Percentiles rank a stretch among this genome's conserved stretches.
Conservation (phyloP, 192 early-diverging fungal genomes). For the Coemansia sp. region DNA sequence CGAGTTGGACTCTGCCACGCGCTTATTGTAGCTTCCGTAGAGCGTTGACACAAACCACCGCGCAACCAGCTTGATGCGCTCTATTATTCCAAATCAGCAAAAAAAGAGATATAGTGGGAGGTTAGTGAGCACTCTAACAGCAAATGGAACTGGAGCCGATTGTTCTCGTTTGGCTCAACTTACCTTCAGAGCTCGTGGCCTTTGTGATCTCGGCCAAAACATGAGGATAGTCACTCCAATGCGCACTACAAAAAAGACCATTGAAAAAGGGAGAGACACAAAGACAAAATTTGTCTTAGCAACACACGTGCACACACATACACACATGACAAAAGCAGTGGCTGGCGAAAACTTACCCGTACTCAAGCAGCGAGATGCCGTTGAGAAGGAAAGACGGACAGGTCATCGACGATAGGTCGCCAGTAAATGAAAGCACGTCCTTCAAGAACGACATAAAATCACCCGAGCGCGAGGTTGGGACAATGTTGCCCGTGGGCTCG, state of each 20-base stretch:
- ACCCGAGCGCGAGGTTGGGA: constrained; percentile 62
- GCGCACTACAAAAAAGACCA: constrained; percentile 24
- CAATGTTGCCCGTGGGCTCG: constrained; percentile 46
- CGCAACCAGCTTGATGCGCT: constrained; percentile 67
- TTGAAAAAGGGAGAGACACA: neutral
- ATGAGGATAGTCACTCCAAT: constrained; percentile 64
- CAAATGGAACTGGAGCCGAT: neutral
- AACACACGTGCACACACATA: neutral
- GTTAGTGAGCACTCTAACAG: neutral
- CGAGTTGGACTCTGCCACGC: constrained; percentile 64
- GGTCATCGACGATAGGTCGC: constrained; percentile 76
- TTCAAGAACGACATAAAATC: constrained; percentile 67
- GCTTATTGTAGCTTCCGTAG: constrained; percentile 73
- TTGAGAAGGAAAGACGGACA: constrained; percentile 78
- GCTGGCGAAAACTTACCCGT: constrained; percentile 50
- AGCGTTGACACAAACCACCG: constrained; percentile 81
- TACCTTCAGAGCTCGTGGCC: constrained; percentile 54
- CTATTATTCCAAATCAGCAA: constrained; percentile 19
- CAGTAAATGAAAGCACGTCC: constrained; percentile 73
- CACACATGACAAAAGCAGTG: neutral
- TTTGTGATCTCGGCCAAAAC: constrained; percentile 67
- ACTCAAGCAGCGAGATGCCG: constrained; percentile 77
- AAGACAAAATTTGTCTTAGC: neutral
- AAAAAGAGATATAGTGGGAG: neutral
- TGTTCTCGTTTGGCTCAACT: neutral